Evolutionary conservation across 2,329 filamentous ascomycete species (phyloP).

Genomic region (Tolypocladium guangdongense): DNA sequence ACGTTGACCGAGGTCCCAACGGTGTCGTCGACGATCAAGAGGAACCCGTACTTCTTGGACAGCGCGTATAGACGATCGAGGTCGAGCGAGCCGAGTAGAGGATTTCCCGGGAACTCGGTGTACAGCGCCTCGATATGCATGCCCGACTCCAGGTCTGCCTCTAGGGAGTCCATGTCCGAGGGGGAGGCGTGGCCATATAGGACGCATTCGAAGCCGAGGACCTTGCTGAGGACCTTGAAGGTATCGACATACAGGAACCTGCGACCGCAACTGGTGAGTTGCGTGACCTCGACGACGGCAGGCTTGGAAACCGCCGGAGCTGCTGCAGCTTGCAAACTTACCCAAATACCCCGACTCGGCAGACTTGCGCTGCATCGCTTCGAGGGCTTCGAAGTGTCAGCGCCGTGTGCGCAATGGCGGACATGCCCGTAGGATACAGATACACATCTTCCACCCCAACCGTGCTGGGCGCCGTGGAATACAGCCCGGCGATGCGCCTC

Average conservation of each 20-base stretch:
- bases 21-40: slow-evolving; percentile 34
- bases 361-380: background rate
- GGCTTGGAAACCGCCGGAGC: background rate
- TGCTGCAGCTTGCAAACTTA: slow-evolving; percentile 1
- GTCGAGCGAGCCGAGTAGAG: slow-evolving; percentile 18
- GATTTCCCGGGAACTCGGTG: slow-evolving; percentile 30
- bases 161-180: slow-evolving; percentile 28
- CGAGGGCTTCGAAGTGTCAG: slow-evolving; percentile 3
- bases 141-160: slow-evolving; percentile 23
- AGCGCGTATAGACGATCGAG: slow-evolving; percentile 14
- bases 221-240: slow-evolving; percentile 17
- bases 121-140: slow-evolving; percentile 31
- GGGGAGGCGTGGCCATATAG: slow-evolving; percentile 31
- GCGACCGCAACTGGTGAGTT: background rate
- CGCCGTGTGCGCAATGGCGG: slow-evolving; percentile 26
- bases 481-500: slow-evolving; percentile 9
- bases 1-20: slow-evolving; percentile 33
- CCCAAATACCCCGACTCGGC: slow-evolving; percentile 17
- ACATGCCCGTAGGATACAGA: slow-evolving; percentile 41
- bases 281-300: background rate
- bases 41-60: slow-evolving; percentile 25
- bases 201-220: slow-evolving; percentile 20
- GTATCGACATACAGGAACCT: slow-evolving; percentile 20
- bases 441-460: slow-evolving; percentile 28
- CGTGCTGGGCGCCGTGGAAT: slow-evolving; percentile 6